Conservation (phyloP, 352 stramenopile genomes). For the Peronosclerospora sorghi region DNA sequence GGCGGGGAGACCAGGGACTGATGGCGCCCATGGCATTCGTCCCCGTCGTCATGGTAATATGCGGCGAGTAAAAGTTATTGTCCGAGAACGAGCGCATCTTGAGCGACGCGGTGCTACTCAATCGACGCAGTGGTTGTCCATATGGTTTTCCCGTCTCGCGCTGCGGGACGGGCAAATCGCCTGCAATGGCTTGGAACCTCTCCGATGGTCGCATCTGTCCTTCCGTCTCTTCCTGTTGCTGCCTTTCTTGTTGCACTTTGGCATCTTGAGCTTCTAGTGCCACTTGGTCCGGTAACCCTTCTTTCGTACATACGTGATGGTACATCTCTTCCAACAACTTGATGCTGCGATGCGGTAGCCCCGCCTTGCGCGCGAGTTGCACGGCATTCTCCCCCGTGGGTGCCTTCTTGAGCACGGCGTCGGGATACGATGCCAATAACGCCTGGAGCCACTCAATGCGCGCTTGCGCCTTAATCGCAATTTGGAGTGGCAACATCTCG, state of each 20-base stretch:
- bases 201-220: slow-evolving; percentile 20
- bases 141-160: slow-evolving; percentile 8
- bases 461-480: slow-evolving; percentile 79
- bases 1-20: slow-evolving; percentile 19
- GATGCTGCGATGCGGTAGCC: slow-evolving; percentile 43
- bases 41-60: slow-evolving; percentile 13
- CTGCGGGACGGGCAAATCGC: slow-evolving; percentile 15
- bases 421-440: slow-evolving; percentile 68
- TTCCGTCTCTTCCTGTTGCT: slow-evolving; percentile 11
- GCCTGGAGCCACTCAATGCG: slow-evolving; percentile 83
- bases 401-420: slow-evolving; percentile 69
- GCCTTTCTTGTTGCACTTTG: slow-evolving; percentile 10
- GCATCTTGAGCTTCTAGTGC: slow-evolving; percentile 39
- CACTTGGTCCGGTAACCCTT: slow-evolving; percentile 38
- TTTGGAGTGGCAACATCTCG: slow-evolving; percentile 80
- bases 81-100: slow-evolving; percentile 59
- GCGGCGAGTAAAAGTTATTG: slow-evolving; percentile 44
- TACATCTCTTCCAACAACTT: slow-evolving; percentile 83
- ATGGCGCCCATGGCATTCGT: slow-evolving; percentile 2
- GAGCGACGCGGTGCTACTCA: slow-evolving; percentile 34
- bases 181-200: slow-evolving; percentile 27
- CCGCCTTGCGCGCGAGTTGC: slow-evolving; percentile 52
- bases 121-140: slow-evolving; percentile 19
- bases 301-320: slow-evolving; percentile 69
- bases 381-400: slow-evolving; percentile 67